Percentiles rank a stretch among this genome's conserved stretches.
These are phyloP conservation scores for Brassica incana DNA, from an alignment of 345 rosid species.

Conservation along the genomic window DNA sequence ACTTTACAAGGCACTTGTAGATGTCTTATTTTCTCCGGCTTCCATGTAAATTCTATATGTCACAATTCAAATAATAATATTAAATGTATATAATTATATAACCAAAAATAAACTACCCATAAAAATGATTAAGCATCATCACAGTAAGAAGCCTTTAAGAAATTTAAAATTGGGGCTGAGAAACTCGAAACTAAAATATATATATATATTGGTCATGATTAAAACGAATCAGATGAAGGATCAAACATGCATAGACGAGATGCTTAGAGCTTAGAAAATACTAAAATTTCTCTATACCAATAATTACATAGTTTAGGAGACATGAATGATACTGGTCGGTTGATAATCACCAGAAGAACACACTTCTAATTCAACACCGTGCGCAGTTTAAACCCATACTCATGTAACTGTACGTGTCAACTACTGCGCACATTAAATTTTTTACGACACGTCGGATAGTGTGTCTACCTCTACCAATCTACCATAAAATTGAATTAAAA, in stretches of 20 bases:
- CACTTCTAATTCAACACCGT: not conserved
- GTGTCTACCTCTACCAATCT: constrained; percentile 20
- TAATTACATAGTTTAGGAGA: not conserved
- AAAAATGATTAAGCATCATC: not conserved
- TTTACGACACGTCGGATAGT: constrained; percentile 3
- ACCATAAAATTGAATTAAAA: not conserved
- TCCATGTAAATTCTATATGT: not conserved
- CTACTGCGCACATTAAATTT: not conserved
- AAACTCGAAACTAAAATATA: not conserved
- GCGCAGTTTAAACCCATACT: not conserved
- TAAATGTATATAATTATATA: not conserved
- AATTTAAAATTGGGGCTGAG: not conserved
- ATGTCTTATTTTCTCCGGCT: not conserved
- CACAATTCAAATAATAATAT: not conserved
- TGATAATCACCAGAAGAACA: not conserved
- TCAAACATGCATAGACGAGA: not conserved
- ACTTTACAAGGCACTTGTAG: not conserved
- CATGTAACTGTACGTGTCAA: constrained; percentile 20
- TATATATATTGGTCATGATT: not conserved
- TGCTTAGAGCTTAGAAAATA: not conserved
- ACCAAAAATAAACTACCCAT: not conserved
- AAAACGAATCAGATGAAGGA: constrained; percentile 7
- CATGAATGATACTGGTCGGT: not conserved
- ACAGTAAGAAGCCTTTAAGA: not conserved
- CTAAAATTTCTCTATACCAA: not conserved